phyloP scores from a whole-genome alignment of 495 filamentous ascomycete species.

The Xylaria castorea region DNA sequence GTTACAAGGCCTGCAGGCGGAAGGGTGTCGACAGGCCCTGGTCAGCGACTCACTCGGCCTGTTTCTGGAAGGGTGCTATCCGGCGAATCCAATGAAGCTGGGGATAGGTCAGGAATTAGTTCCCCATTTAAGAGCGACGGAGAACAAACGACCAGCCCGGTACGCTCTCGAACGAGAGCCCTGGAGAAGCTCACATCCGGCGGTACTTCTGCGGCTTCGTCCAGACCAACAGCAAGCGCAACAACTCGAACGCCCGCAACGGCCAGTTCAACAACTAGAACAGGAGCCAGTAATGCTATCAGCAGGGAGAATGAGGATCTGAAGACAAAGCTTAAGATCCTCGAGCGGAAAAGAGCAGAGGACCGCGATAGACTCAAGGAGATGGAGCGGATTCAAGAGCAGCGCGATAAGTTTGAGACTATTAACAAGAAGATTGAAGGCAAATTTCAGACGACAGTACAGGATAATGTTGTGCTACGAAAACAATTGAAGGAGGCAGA shows the following conservation, averaged over 20 bases:
- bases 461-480: conserved; percentile 77
- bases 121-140: conserved; percentile 51
- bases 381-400: conserved; percentile 76
- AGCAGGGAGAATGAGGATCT: conserved; percentile 78
- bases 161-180: conserved; percentile 50
- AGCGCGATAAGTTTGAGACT: conserved; percentile 83
- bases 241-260: conserved; percentile 41
- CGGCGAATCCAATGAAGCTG: conserved; percentile 48
- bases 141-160: conserved; percentile 56
- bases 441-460: conserved; percentile 86
- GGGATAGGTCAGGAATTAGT: conserved; percentile 41
- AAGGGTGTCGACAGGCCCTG: conserved; percentile 42
- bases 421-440: conserved; percentile 92
- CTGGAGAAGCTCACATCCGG: conserved; percentile 54
- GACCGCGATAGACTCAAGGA: conserved; percentile 86
- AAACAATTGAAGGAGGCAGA: conserved; percentile 80
- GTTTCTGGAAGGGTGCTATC: conserved; percentile 48
- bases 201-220: conserved; percentile 34
- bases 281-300: conserved; percentile 47
- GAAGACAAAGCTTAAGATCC: conserved; percentile 75
- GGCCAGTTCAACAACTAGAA: conserved; percentile 36
- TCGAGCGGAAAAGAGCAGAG: conserved; percentile 83
- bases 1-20: conserved; percentile 45
- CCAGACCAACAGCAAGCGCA: conserved; percentile 38
- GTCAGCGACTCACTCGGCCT: conserved; percentile 43